Conservation (phyloP, 371 early-diverging fungal species). For the Rhizopus sp. region DNA sequence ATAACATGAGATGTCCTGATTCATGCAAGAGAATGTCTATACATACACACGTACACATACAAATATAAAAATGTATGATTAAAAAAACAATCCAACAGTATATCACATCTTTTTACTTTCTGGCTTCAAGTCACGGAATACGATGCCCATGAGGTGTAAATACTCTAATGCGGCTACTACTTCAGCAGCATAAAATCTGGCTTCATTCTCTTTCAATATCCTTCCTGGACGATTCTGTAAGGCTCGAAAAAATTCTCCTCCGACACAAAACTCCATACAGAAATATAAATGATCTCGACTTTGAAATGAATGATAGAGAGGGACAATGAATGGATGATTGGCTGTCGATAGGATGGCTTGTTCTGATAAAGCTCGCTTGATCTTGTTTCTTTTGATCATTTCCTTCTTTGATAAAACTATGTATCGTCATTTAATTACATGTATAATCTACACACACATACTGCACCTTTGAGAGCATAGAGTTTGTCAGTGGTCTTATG, state of each 20-base stretch:
- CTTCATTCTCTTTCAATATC: constrained; percentile 81
- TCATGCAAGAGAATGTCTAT: constrained; percentile 89
- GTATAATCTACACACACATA: background rate
- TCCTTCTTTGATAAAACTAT: constrained; percentile 80
- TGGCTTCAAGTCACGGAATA: constrained; percentile 98
- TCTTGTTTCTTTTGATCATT: constrained; percentile 94
- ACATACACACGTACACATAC: background rate
- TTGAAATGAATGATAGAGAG: constrained; percentile 96
- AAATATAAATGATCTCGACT: constrained; percentile 92
- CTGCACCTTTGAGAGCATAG: constrained; percentile 84
- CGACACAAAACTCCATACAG: constrained; percentile 98
- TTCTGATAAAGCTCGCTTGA: constrained; percentile 93
- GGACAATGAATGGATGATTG: constrained; percentile 97
- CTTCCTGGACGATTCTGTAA: constrained; percentile 85
- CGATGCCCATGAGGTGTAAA: constrained; percentile 92
- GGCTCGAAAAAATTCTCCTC: constrained; percentile 96
- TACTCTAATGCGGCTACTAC: constrained; percentile 92
- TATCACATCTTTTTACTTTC: constrained; percentile 76
- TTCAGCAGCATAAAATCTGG: constrained; percentile 98
- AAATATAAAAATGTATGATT: background rate
- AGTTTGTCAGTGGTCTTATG: constrained; percentile 80
- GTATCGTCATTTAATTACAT: background rate
- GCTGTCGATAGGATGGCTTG: constrained; percentile 92
- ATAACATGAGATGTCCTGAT: constrained; percentile 94
- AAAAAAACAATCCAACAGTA: background rate